phyloP scores from a whole-genome alignment of 768 basidiomycete species.

The Tylopilus vinaceipallidus region DNA sequence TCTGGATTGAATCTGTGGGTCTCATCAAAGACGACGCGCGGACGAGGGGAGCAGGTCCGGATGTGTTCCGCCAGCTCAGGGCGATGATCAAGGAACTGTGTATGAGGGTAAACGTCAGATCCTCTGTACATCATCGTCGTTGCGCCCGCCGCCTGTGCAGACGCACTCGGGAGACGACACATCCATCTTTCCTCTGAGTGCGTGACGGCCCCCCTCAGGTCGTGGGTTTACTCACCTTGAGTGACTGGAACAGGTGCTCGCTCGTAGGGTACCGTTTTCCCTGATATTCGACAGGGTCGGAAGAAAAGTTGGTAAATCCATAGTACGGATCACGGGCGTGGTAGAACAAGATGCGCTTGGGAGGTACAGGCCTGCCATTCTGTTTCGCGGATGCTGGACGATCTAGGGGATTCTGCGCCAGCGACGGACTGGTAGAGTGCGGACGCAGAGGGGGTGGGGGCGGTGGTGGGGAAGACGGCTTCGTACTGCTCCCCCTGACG shows the following conservation, averaged over 20 bases:
- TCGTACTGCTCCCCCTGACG: conserved; percentile 11
- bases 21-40: conserved; percentile 34
- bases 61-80: conserved; percentile 36
- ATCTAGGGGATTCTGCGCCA: conserved; percentile 6
- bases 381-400: neutral
- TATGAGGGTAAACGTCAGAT: conserved; percentile 12
- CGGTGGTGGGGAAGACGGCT: conserved; percentile 1
- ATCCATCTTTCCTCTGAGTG: too few species aligned
- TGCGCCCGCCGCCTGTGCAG: conserved; percentile 7
- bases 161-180: neutral
- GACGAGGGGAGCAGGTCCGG: conserved; percentile 33
- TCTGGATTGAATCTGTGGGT: conserved; percentile 36
- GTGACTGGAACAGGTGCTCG: conserved; percentile 47
- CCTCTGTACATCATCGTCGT: conserved; percentile 13
- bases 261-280: conserved; percentile 43
- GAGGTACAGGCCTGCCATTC: conserved; percentile 3
- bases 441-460: conserved; percentile 16
- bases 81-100: conserved; percentile 34
- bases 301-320: conserved; percentile 45
- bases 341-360: conserved; percentile 33
- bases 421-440: conserved; percentile 23
- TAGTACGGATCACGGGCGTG: conserved; percentile 34
- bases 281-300: conserved; percentile 38
- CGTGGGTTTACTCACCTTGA: conserved; percentile 33
- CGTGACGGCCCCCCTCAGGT: too few species aligned